phyloP scores from a whole-genome alignment of 805 yeast species.

The Yarrowia divulgata region DNA sequence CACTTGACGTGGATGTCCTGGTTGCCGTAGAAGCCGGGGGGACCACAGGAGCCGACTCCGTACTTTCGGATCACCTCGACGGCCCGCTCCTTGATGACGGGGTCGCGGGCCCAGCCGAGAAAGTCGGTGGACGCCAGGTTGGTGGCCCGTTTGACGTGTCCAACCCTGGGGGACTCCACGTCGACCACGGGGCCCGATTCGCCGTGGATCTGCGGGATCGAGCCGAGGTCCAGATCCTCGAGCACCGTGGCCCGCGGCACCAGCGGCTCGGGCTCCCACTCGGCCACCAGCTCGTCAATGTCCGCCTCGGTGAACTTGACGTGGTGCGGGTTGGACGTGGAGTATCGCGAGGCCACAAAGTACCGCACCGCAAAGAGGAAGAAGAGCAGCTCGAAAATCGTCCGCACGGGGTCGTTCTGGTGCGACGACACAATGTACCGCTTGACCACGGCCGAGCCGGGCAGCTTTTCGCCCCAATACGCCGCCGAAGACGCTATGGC shows the following conservation, averaged over 20 bases:
- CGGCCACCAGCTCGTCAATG: constrained; percentile 80
- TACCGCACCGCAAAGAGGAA: constrained; percentile 84
- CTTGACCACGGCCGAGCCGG: constrained; percentile 53
- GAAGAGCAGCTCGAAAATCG: constrained; percentile 77
- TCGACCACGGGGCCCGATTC: constrained; percentile 55
- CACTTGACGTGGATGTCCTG: constrained; percentile 87
- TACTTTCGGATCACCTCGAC: constrained; percentile 64
- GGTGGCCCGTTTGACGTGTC: constrained; percentile 53
- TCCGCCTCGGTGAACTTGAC: constrained; percentile 63
- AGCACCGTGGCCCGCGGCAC: constrained; percentile 58
- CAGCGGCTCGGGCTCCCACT: constrained; percentile 91
- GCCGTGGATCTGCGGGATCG: constrained; percentile 70
- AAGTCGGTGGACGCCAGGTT: constrained; percentile 80
- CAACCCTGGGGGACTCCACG: constrained; percentile 14
- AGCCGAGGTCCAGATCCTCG: constrained; percentile 67
- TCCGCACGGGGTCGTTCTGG: constrained; percentile 91
- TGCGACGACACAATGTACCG: constrained; percentile 85
- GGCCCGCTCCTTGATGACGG: constrained; percentile 60
- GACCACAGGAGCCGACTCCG: constrained; percentile 99
- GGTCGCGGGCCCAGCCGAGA: constrained; percentile 63
- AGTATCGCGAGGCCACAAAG: constrained; percentile 78
- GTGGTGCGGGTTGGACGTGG: constrained; percentile 73
- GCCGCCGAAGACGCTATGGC: constrained; percentile 34
- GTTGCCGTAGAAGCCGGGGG: constrained; percentile 96
- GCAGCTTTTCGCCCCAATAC: constrained; percentile 45